phyloP scores from a whole-genome alignment of 2,329 filamentous ascomycete species.

The Aspergillus melleus region DNA sequence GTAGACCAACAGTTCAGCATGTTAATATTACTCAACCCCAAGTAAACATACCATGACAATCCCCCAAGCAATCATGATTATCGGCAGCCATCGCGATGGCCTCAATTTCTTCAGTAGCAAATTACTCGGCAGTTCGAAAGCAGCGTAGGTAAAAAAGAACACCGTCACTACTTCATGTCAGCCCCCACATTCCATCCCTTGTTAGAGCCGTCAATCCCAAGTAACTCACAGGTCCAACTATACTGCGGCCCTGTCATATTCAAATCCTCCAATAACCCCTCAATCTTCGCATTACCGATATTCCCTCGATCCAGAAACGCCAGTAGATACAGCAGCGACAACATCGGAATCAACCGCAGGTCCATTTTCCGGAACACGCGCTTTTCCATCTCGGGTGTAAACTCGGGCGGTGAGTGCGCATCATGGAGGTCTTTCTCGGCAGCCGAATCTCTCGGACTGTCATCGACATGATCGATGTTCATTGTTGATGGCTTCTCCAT shows the following conservation, averaged over 20 bases:
- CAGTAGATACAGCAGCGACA: slow-evolving; percentile 30
- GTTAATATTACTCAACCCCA: not conserved
- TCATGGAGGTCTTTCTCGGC: not conserved
- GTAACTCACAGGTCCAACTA: slow-evolving; percentile 30
- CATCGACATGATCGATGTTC: not conserved
- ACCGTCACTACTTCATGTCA: slow-evolving; percentile 24
- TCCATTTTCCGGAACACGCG: slow-evolving; percentile 30
- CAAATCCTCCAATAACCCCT: slow-evolving; percentile 30
- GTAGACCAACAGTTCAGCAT: not conserved
- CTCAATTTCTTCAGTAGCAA: slow-evolving; percentile 26
- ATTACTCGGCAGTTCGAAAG: slow-evolving; percentile 25
- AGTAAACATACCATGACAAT: slow-evolving; percentile 40
- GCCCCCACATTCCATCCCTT: not conserved
- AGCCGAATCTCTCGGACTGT: not conserved
- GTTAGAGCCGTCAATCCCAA: no score
- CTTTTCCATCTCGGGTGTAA: slow-evolving; percentile 14
- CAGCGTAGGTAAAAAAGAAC: slow-evolving; percentile 28
- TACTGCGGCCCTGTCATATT: slow-evolving; percentile 31
- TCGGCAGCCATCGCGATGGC: slow-evolving; percentile 31
- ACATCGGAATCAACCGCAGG: slow-evolving; percentile 28
- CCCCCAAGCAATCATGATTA: slow-evolving; percentile 45
- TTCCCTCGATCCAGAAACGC: slow-evolving; percentile 37
- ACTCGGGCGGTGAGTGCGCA: not conserved
- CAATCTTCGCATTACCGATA: slow-evolving; percentile 38
- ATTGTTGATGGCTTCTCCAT: not conserved